Percentiles rank a stretch among this genome's conserved stretches.
Evolutionary conservation across 108 stramenopile genomes (phyloP).

Genomic region (Cyclostephanos tholiformis): DNA sequence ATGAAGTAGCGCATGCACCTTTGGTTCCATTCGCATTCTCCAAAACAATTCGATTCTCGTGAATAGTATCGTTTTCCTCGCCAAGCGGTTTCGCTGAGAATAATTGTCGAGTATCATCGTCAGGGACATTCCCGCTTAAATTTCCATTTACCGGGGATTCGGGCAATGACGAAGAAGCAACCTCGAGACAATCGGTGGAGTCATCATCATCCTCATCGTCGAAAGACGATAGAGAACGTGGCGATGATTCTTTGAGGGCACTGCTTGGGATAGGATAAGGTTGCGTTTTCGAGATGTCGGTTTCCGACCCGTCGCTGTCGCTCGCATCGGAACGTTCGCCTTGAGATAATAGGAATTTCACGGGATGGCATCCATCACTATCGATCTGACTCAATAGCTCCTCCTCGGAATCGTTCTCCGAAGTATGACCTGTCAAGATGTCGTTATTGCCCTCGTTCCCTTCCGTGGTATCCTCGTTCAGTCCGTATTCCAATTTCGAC

Average conservation of each 20-base stretch:
- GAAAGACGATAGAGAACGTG: background rate
- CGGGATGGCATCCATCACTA: background rate
- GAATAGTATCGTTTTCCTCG: background rate
- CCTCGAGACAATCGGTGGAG: slow-evolving; percentile 5
- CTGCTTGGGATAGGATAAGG: slow-evolving; percentile 10
- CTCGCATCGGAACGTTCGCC: background rate
- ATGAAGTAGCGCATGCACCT: background rate
- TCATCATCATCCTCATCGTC: slow-evolving; percentile 21
- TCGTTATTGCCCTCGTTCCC: background rate
- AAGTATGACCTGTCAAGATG: slow-evolving; percentile 2
- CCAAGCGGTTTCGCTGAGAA: background rate
- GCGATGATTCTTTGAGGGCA: background rate
- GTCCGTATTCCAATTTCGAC: slow-evolving; percentile 33
- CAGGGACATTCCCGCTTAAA: background rate
- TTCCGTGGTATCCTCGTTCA: slow-evolving; percentile 2
- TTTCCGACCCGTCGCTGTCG: slow-evolving; percentile 7
- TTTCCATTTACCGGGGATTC: background rate
- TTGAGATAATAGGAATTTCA: background rate
- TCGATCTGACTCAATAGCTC: slow-evolving; percentile 18
- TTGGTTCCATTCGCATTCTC: background rate
- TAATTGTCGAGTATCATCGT: slow-evolving; percentile 3
- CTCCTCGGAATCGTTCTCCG: slow-evolving; percentile 7
- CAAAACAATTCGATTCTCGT: background rate
- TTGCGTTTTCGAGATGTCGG: slow-evolving; percentile 19
- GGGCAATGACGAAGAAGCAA: background rate